A percentile compares a stretch with the other conserved stretches of the same genome.
Conservation (phyloP, 306 rosid species). For the Ormosia emarginata region DNA sequence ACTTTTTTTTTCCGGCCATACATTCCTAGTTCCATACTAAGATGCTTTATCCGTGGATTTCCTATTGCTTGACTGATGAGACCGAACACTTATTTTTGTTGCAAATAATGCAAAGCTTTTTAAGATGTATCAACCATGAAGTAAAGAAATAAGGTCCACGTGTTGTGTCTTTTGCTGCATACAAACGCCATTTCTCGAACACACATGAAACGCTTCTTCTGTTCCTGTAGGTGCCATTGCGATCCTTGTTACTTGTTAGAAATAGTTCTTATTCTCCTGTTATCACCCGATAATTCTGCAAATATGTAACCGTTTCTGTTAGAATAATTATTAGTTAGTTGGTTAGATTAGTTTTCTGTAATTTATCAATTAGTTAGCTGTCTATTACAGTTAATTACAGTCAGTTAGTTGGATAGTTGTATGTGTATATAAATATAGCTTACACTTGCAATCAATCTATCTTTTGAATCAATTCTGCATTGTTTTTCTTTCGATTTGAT, state of each 20-base stretch:
- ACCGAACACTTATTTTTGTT: neutral
- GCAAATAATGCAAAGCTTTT: neutral
- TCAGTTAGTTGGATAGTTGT: too few species aligned
- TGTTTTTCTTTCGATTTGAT: too few species aligned
- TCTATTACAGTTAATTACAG: too few species aligned
- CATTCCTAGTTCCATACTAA: neutral
- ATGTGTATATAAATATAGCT: too few species aligned
- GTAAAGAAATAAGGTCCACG: neutral
- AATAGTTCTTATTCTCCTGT: too few species aligned
- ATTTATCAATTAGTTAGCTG: too few species aligned
- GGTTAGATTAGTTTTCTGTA: too few species aligned
- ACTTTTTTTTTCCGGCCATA: neutral
- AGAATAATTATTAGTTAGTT: too few species aligned
- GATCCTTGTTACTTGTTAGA: neutral
- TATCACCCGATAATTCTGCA: too few species aligned
- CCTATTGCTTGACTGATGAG: neutral
- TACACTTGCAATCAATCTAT: too few species aligned
- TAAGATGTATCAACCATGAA: neutral
- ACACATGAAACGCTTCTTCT: neutral
- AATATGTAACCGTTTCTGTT: too few species aligned
- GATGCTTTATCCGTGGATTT: neutral
- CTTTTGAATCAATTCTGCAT: too few species aligned
- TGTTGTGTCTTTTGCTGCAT: neutral
- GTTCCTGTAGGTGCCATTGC: neutral
- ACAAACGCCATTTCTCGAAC: neutral